Conservation (phyloP, 2,329 filamentous ascomycete species). For the Clonostachys rosea region DNA sequence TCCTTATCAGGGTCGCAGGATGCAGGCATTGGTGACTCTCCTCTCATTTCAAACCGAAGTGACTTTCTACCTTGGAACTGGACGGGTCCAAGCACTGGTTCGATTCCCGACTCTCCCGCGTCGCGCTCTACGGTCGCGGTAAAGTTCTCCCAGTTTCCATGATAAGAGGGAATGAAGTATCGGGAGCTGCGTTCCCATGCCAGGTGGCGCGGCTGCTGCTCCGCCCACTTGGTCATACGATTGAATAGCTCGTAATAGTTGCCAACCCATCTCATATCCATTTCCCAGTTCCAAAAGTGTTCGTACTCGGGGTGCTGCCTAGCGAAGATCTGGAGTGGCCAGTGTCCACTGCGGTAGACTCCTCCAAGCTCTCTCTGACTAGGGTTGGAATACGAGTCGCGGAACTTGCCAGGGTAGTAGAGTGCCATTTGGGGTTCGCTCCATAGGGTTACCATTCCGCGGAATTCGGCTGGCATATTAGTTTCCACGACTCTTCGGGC, state of each 20-base stretch:
- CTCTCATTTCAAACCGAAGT: conserved; percentile 46
- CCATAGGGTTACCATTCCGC: conserved; percentile 77
- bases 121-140: conserved; percentile 59
- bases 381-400: conserved; percentile 59
- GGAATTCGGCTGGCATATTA: conserved; percentile 69
- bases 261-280: conserved; percentile 62
- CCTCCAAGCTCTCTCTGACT: conserved; percentile 58
- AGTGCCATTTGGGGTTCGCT: conserved; percentile 79
- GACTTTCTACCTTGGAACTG: conserved; percentile 40
- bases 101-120: conserved; percentile 41
- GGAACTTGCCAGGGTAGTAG: conserved; percentile 69
- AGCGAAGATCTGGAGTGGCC: conserved; percentile 61
- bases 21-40: conserved; percentile 47
- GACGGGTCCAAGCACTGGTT: conserved; percentile 67
- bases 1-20: conserved; percentile 50
- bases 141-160: conserved; percentile 71
- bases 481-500: conserved; percentile 67
- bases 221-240: conserved; percentile 61
- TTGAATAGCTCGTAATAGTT: conserved; percentile 72
- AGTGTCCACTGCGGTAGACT: conserved; percentile 62
- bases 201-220: conserved; percentile 62
- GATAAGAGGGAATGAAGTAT: conserved; percentile 70
- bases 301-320: conserved; percentile 59
- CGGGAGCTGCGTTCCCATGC: conserved; percentile 74
- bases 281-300: conserved; percentile 68